Evolutionary conservation across 768 basidiomycete species (phyloP).

Genomic region (Ramaria sp.): DNA sequence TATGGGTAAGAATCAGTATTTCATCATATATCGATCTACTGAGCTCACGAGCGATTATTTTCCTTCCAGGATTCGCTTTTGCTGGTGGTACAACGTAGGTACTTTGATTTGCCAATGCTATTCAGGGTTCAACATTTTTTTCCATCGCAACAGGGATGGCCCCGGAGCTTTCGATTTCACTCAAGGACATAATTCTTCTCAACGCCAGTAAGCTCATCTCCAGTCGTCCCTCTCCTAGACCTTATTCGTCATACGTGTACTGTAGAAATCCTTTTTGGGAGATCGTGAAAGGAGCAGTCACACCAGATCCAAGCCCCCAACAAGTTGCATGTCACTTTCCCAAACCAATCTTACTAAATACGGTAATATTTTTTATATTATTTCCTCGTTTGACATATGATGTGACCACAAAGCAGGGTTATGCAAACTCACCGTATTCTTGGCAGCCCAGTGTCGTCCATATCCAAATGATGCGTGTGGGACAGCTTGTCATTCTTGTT

Average conservation of each 20-base stretch:
- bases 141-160: constrained; percentile 42
- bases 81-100: constrained; percentile 73
- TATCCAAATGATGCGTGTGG: constrained; percentile 67
- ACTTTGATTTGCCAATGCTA: background rate
- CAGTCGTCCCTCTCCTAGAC: background rate
- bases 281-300: constrained; percentile 63
- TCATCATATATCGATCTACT: background rate
- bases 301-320: constrained; percentile 47
- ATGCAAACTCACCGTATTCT: constrained; percentile 53
- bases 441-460: constrained; percentile 70
- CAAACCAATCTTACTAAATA: constrained; percentile 71
- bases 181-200: constrained; percentile 58
- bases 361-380: constrained; percentile 25
- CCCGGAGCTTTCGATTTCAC: constrained; percentile 72
- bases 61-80: constrained; percentile 49
- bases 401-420: constrained; percentile 33
- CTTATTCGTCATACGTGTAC: constrained; percentile 11
- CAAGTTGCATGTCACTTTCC: constrained; percentile 65
- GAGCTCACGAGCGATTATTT: background rate
- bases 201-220: constrained; percentile 35
- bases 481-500: constrained; percentile 64
- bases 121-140: background rate
- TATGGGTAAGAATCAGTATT: constrained; percentile 36
- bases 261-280: constrained; percentile 72
- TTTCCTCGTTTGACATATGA: constrained; percentile 8